phyloP scores from a whole-genome alignment of 768 basidiomycete genomes.

The Flagelloscypha sp. region DNA sequence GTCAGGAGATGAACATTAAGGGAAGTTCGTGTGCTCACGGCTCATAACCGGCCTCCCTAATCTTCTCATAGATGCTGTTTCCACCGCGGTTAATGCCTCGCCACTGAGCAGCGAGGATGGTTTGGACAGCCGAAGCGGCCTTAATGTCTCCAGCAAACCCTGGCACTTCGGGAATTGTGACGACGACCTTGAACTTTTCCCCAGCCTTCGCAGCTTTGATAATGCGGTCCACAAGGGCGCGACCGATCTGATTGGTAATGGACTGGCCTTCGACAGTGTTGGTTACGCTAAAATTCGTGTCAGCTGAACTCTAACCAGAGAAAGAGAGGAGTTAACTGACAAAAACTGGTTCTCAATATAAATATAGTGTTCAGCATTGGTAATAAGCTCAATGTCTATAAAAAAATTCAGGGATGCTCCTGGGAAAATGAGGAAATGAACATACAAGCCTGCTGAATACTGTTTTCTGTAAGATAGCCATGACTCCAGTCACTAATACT shows the following conservation, averaged over 20 bases:
- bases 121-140: constrained; percentile 53
- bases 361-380: constrained; percentile 79
- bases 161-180: constrained; percentile 86
- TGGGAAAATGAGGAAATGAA: constrained; percentile 11
- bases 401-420: constrained; percentile 1
- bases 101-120: constrained; percentile 83
- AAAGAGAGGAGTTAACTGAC: constrained; percentile 32
- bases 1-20: neutral
- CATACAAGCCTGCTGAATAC: constrained; percentile 91
- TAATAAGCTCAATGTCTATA: constrained; percentile 70
- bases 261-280: constrained; percentile 53
- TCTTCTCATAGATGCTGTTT: constrained; percentile 74
- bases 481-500: constrained; percentile 93
- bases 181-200: constrained; percentile 78
- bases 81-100: constrained; percentile 88
- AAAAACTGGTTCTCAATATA: constrained; percentile 96
- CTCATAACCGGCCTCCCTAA: constrained; percentile 69
- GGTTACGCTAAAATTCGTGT: constrained; percentile 52
- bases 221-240: constrained; percentile 78
- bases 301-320: constrained; percentile 7
- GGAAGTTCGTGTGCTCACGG: constrained; percentile 41
- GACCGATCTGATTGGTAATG: constrained; percentile 77
- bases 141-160: constrained; percentile 80
- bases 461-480: constrained; percentile 81
- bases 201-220: constrained; percentile 65